Base-by-base conservation (phyloP, 176 grass and related monocot genomes). In the Carex scoparia region DNA sequence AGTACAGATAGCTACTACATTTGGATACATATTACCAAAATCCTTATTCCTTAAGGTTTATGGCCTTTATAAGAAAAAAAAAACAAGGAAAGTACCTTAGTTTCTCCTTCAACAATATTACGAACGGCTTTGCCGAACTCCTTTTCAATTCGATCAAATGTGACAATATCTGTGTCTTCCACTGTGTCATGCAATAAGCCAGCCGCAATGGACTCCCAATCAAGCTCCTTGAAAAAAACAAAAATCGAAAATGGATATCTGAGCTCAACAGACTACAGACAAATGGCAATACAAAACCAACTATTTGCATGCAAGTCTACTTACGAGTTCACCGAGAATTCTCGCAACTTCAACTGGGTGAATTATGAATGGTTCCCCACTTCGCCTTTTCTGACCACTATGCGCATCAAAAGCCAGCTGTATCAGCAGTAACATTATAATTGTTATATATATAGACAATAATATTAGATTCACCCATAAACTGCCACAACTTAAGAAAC, bases 131-230 rank as follows among this genome's bases (percentile, higher is more conserved):
- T 84, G 38, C 96, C 96, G 77, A 98, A 98, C 76, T 98, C 91
- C 85, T 87, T 88, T 89, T 98, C 93, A 81, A 98, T 98, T 90
- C 90, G 91, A 84, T 94, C 96, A 79, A 98, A 98, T 82, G 96
- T 98, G 88, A 98, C 90, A 75, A 87, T 32, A 75, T 93, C 91
- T 72, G 96, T 98, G 89, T 98, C 96, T 91, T 98, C 96, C 87
- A 98, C 96, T 70, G 96, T 98, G 72, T 98, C 96, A 84, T 98
- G 96, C 82, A 98, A 90, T 88, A 98, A 92, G 85, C 96, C 96
- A 85, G 96, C 93, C 81, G 93, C 96, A 59, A 98, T 89, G 27
- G 96, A 98, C 88, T 98, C 91, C 93, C 96, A 98, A 85, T 98
- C 96, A 88, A 98, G 91, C 84, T 98, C 96, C 96, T 98, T 84